phyloP scores from a whole-genome alignment of 176 grass and related monocot species.

The Olyra latifolia region DNA sequence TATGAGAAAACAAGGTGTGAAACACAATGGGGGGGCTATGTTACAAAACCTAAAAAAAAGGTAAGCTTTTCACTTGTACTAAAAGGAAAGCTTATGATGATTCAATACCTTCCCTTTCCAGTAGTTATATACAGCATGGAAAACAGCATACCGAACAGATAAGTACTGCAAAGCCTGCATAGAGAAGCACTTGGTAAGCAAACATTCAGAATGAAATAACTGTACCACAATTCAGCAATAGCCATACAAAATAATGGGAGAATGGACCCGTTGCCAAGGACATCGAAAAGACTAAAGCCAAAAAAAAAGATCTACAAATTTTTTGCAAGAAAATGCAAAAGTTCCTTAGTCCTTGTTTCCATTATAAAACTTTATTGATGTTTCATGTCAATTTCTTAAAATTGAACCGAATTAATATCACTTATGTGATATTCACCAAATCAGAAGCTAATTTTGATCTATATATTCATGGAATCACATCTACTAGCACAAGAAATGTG shows the following conservation, averaged over 20 bases:
- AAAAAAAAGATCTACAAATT: background rate
- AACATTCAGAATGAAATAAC: slow-evolving; percentile 21
- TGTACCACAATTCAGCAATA: background rate
- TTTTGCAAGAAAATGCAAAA: background rate
- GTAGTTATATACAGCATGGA: slow-evolving; percentile 91
- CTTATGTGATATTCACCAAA: background rate
- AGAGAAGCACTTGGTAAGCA: slow-evolving; percentile 39
- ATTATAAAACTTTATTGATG: background rate
- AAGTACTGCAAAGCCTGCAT: slow-evolving; percentile 75
- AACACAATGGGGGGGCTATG: background rate
- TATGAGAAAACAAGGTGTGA: background rate
- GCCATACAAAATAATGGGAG: background rate
- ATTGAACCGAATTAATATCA: background rate
- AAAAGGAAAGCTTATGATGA: slow-evolving; percentile 1
- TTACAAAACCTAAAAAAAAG: slow-evolving; percentile 29
- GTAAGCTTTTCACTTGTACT: background rate
- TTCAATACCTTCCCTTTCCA: slow-evolving; percentile 91
- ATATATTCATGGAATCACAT: background rate
- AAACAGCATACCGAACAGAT: slow-evolving; percentile 63
- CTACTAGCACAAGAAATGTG: background rate
- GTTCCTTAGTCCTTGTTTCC: background rate
- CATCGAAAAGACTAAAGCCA: background rate
- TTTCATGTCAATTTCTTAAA: slow-evolving; percentile 10
- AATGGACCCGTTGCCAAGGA: background rate
- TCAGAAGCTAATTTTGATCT: background rate